These are phyloP conservation scores for Pneumocystis sp. DNA, from an alignment of 1,139 yeast species.

Conservation along the genomic window DNA sequence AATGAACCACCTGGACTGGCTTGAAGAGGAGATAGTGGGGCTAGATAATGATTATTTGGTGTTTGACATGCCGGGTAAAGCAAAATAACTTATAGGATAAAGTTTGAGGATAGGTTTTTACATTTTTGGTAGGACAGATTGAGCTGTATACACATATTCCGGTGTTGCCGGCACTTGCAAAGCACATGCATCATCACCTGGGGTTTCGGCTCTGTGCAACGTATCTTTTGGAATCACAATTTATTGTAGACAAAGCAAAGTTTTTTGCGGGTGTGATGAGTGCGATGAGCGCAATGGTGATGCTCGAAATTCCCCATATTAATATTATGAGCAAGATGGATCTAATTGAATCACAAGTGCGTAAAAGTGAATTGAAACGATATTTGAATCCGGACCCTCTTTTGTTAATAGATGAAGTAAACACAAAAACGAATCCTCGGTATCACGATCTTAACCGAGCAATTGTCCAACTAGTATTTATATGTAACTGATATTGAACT, in stretches of 20 bases:
- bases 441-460: slow-evolving; percentile 60
- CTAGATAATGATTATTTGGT: slow-evolving; percentile 71
- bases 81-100: not conserved
- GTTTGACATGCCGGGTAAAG: slow-evolving; percentile 82
- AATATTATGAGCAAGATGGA: slow-evolving; percentile 61
- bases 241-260: slow-evolving; percentile 75
- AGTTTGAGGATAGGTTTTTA: not conserved
- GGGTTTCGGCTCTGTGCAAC: slow-evolving; percentile 86
- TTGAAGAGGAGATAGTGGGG: slow-evolving; percentile 51
- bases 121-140: slow-evolving; percentile 54
- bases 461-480: slow-evolving; percentile 48
- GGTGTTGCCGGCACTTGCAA: slow-evolving; percentile 72
- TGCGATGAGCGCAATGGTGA: slow-evolving; percentile 97
- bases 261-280: slow-evolving; percentile 89
- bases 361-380: slow-evolving; percentile 61
- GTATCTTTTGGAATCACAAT: slow-evolving; percentile 84
- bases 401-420: slow-evolving; percentile 40
- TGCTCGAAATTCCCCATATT: slow-evolving; percentile 85
- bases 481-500: slow-evolving; percentile 8
- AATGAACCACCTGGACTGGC: slow-evolving; percentile 82
- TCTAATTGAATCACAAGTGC: slow-evolving; percentile 59
- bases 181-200: slow-evolving; percentile 61
- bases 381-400: slow-evolving; percentile 87
- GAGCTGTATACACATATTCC: slow-evolving; percentile 93
- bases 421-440: slow-evolving; percentile 50